phyloP scores from a whole-genome alignment of 345 rosid species.

The Melastoma malabathricum region DNA sequence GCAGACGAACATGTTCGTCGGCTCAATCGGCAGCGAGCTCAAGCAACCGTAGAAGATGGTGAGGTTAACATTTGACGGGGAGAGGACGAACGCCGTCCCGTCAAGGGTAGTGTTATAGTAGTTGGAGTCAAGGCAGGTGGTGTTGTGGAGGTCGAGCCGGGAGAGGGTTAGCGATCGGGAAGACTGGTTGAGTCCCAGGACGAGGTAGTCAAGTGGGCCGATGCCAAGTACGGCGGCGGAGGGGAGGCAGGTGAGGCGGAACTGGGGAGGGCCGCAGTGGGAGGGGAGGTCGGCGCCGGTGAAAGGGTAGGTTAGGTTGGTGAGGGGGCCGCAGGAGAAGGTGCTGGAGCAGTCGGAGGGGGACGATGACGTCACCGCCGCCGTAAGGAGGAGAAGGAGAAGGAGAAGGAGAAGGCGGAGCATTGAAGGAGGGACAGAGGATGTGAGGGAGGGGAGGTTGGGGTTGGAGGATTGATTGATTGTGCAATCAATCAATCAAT shows the following conservation, averaged over 20 bases:
- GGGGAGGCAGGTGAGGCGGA: conserved; percentile 20
- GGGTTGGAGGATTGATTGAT: too few relatives aligned
- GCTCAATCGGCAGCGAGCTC: not conserved
- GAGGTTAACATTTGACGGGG: not conserved
- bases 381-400: too few relatives aligned
- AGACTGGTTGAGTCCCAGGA: conserved; percentile 13
- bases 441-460: too few relatives aligned
- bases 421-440: too few relatives aligned
- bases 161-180: conserved; percentile 12
- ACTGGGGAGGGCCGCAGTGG: conserved; percentile 29
- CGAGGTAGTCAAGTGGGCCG: conserved; percentile 14
- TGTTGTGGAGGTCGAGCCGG: conserved; percentile 12
- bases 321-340: conserved; percentile 24
- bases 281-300: conserved; percentile 30
- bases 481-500: too few relatives aligned
- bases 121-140: conserved; percentile 15
- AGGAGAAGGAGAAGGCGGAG: too few relatives aligned
- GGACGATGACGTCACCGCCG: too few relatives aligned
- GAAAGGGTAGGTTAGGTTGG: conserved; percentile 29
- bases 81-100: not conserved
- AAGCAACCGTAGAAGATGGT: conserved; percentile 19
- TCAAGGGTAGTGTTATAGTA: conserved; percentile 5
- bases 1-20: conserved; percentile 14
- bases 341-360: conserved; percentile 8
- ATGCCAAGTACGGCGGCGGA: not conserved